Evolutionary conservation across 129 eudicot species (phyloP).

Genomic region (Mikania micrantha): DNA sequence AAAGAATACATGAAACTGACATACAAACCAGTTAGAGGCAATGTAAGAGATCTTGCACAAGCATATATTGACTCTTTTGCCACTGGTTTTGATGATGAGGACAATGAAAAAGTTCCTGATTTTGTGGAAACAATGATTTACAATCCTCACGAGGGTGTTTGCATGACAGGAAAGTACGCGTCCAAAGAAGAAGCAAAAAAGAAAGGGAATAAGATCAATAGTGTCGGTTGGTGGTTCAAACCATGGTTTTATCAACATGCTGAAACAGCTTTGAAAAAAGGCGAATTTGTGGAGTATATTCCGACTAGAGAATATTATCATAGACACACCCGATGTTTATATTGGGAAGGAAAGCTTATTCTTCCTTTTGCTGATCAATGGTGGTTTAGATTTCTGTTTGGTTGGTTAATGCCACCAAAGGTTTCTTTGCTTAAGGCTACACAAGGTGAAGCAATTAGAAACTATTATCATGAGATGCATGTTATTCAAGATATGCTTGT

Average conservation of each 20-base stretch:
- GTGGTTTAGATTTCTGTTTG: constrained; percentile 81
- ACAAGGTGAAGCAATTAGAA: constrained; percentile 90
- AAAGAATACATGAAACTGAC: constrained; percentile 93
- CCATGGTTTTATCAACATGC: constrained; percentile 97
- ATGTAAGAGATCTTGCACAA: constrained; percentile 71
- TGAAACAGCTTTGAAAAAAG: constrained; percentile 65
- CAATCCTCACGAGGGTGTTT: constrained; percentile 69
- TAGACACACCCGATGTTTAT: constrained; percentile 90
- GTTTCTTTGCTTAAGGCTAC: constrained; percentile 96
- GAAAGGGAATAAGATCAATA: constrained; percentile 80
- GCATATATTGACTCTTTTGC: constrained; percentile 85
- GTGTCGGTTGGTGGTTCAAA: constrained; percentile 88
- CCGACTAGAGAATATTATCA: constrained; percentile 94
- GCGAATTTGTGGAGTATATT: constrained; percentile 93
- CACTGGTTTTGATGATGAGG: constrained; percentile 76
- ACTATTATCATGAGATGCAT: constrained; percentile 94
- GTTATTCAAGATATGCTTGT: constrained; percentile 97
- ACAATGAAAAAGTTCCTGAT: constrained; percentile 76
- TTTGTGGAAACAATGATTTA: constrained; percentile 90
- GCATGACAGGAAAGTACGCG: constrained; percentile 43
- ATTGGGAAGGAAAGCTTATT: constrained; percentile 98
- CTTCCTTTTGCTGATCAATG: constrained; percentile 92
- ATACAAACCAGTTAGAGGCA: constrained; percentile 77
- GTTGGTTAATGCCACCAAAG: constrained; percentile 99
- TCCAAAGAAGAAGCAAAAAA: constrained; percentile 25